These are phyloP conservation scores for Sugiyamaella marilandica DNA, from an alignment of 805 yeast species.

Conservation along the genomic window DNA sequence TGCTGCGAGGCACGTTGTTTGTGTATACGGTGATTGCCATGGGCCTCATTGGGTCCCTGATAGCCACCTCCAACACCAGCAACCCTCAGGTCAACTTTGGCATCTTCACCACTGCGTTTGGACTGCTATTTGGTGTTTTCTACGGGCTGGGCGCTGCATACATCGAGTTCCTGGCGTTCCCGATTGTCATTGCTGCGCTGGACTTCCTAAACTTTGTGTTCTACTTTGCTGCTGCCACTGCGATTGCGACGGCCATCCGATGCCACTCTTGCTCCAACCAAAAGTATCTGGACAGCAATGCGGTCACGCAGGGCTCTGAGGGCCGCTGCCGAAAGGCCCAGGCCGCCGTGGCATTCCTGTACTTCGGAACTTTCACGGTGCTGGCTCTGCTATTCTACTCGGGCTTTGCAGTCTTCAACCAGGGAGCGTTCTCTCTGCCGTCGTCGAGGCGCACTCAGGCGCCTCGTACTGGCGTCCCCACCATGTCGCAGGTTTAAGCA, in stretches of 20 bases:
- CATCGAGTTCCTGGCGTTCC: slow-evolving; percentile 79
- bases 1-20: slow-evolving; percentile 71
- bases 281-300: slow-evolving; percentile 58
- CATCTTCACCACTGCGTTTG: slow-evolving; percentile 85
- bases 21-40: slow-evolving; percentile 70
- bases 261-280: slow-evolving; percentile 78
- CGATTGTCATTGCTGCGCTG: slow-evolving; percentile 62
- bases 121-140: slow-evolving; percentile 70
- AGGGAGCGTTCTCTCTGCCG: slow-evolving; percentile 54
- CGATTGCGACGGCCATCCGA: slow-evolving; percentile 86
- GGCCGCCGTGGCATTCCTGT: slow-evolving; percentile 76
- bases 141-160: slow-evolving; percentile 78
- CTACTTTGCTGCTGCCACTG: slow-evolving; percentile 92
- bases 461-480: slow-evolving; percentile 81
- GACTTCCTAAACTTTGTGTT: slow-evolving; percentile 89
- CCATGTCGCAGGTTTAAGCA: slow-evolving; percentile 78
- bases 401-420: slow-evolving; percentile 45
- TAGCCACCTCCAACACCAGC: slow-evolving; percentile 46
- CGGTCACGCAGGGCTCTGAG: slow-evolving; percentile 64
- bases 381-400: slow-evolving; percentile 57
- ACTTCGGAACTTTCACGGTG: slow-evolving; percentile 75
- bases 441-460: slow-evolving; percentile 42
- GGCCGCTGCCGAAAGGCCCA: slow-evolving; percentile 96
- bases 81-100: slow-evolving; percentile 82
- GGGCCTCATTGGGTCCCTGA: slow-evolving; percentile 84